A percentile compares a stretch with the other conserved stretches of the same genome.
These are phyloP conservation scores for Lentinula novae-zelandiae DNA, from an alignment of 1,284 basidiomycete genomes.

Conservation along the genomic window DNA sequence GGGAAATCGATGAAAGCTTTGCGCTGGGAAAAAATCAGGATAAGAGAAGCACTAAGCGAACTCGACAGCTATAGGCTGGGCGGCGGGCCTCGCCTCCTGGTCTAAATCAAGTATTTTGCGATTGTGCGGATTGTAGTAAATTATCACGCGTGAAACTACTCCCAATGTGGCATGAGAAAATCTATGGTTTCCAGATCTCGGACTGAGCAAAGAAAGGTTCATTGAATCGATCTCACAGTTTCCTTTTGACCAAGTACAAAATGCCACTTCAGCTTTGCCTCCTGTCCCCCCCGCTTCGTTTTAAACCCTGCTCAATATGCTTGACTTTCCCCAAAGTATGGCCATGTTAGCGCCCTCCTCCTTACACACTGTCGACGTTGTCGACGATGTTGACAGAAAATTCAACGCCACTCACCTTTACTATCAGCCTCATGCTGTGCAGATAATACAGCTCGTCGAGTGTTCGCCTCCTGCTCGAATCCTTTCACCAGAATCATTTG, in stretches of 20 bases:
- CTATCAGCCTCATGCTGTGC: conserved; percentile 49
- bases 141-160: conserved; percentile 10
- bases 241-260: conserved; percentile 20
- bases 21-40: conserved; percentile 12
- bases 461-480: conserved; percentile 53
- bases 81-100: background rate
- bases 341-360: conserved; percentile 17
- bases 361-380: conserved; percentile 20
- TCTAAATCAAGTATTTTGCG: conserved; percentile 4
- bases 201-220: conserved; percentile 17
- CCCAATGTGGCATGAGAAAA: conserved; percentile 28
- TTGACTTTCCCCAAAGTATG: conserved; percentile 17
- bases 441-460: conserved; percentile 74
- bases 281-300: conserved; percentile 12
- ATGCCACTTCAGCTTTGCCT: conserved; percentile 12
- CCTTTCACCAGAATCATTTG: conserved; percentile 36
- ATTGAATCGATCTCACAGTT: conserved; percentile 18
- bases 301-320: conserved; percentile 20
- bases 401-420: conserved; percentile 39
- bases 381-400: conserved; percentile 31
- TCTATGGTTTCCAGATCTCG: conserved; percentile 19
- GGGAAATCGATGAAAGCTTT: conserved; percentile 17
- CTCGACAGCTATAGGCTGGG: conserved; percentile 1
- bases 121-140: conserved; percentile 4
- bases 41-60: background rate